Base-by-base conservation (phyloP, 2,329 filamentous ascomycete species). In the Paracoccidioides brasiliensis region DNA sequence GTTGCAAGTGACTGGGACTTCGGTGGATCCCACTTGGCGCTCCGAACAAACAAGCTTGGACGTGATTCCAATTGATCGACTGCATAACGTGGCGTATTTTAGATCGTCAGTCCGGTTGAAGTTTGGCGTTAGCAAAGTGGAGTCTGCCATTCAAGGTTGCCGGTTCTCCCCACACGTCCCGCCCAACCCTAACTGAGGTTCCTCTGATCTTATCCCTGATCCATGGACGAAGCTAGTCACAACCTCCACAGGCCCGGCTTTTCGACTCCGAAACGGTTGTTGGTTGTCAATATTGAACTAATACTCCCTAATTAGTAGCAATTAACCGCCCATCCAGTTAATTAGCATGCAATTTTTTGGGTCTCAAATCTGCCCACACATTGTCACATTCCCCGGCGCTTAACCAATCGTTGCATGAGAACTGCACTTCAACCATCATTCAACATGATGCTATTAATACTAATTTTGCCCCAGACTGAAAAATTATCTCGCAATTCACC, bases 291-390 rank as follows among this genome's bases (percentile, higher is more conserved):
- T 2, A 22, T 22, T 22, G 22, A 22, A 22, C 42, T 35, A 55
- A 56, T 53, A 38, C 48, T 53, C 54, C 54, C 44, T 53, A 56
- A 37, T 56, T 56, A 56, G 54, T 32, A 53, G 44, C 54, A 52
- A 38, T 56, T 56, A 46, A 53, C 45, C 53, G 53, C 45, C 43
- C 43, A 15, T n/a, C n/a, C 10, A 5, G n/a, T 48, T 54, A 54
- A 54, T 54, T 54, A 46, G 52, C 15, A 28, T 41, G 33, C 43
- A 6, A 22, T 1, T 22, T 22, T 22, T 49, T 54, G 7, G 7
- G n/a, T 15, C 40, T 42, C 15, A 42, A 42, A 14, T 42, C 2
- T 46, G n/a, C 4, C 28, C 30, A 43, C 7, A 43, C 44, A 52
- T n/a, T 33, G 10, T 6, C 9, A 8, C n/a, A 35, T 37, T 53